A percentile compares a stretch with the other conserved stretches of the same genome.
Conservation (phyloP, 192 early-diverging fungal genomes). For the Backusella australiensis region DNA sequence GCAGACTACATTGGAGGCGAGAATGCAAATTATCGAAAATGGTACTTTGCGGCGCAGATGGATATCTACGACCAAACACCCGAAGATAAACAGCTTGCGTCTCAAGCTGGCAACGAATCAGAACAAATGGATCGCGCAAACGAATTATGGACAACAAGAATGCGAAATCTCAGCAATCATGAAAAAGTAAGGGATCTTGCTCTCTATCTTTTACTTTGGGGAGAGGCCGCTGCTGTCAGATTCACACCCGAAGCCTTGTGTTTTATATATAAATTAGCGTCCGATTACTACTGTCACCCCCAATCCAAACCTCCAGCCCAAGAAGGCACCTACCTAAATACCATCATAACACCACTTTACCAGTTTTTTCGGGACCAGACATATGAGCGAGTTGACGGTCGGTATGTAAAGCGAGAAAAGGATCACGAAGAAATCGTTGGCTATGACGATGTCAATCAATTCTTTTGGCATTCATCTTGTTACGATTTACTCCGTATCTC, state of each 20-base stretch:
- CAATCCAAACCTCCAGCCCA: slow-evolving; percentile 50
- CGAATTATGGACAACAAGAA: slow-evolving; percentile 66
- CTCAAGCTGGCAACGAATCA: background rate
- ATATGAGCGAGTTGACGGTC: slow-evolving; percentile 68
- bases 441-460: slow-evolving; percentile 83
- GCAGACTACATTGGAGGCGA: slow-evolving; percentile 81
- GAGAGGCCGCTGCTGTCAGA: slow-evolving; percentile 72
- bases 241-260: slow-evolving; percentile 75
- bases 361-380: slow-evolving; percentile 71
- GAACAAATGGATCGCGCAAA: slow-evolving; percentile 27
- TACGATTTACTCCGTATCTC: slow-evolving; percentile 16
- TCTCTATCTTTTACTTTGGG: slow-evolving; percentile 77
- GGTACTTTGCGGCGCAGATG: slow-evolving; percentile 78
- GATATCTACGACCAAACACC: slow-evolving; percentile 38
- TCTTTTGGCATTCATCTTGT: slow-evolving; percentile 74
- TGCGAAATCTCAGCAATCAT: slow-evolving; percentile 70
- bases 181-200: slow-evolving; percentile 71
- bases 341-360: slow-evolving; percentile 71
- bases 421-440: slow-evolving; percentile 76
- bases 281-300: slow-evolving; percentile 54
- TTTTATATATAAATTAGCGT: slow-evolving; percentile 75
- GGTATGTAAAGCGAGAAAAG: slow-evolving; percentile 71
- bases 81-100: slow-evolving; percentile 24
- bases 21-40: slow-evolving; percentile 78
- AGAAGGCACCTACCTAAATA: slow-evolving; percentile 70